Evolutionary conservation across 2,329 filamentous ascomycete species (phyloP), one percentile per base, ranked within the genome.

Genomic region (Microsporum canis): DNA sequence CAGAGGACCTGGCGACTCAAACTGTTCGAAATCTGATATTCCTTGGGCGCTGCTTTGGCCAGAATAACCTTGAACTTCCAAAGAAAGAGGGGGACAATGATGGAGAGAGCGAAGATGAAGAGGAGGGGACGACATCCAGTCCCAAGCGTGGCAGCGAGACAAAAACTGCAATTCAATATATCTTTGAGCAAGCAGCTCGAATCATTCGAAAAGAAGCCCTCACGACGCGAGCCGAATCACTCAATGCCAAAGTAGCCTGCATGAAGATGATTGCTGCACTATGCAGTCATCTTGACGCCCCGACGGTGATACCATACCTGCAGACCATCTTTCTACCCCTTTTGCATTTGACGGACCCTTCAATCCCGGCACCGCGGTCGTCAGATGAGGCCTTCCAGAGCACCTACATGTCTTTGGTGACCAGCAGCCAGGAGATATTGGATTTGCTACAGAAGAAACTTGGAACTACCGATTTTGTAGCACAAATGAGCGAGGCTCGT

Each of bases 371-470:
- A 12, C 88, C 89, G 0, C 85, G 84, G 65, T 88, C 87, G 29
- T 82, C 82, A 4, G 88, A 92, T 67, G 83, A 86, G 61, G 71
- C 77, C 0, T 92, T 91, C 78, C 84, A 82, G 66, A 78, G 81
- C 4, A 82, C 80, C 23, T 87, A 91, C 72, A 87, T 90, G 65
- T 79, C 79, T 0, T 78, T 99, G 38, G 84, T 87, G 66, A 80
- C 83, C 45, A 85, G 86, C 61, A 87, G 88, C 3, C 83, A 87
- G 65, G 88, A 92, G 67, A 79, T 91, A 8, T 85, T 97, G 78
- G 88, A 90, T 65, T 76, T 82, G n/a, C 72, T 99, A 62, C 91
- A 96, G 77, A 87, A 86, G 77, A 91, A 88, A 70, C 79, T 96
- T 58, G 94, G 92, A 45, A 89, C 88, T 1, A 83, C 85, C 0